A percentile compares a stretch with the other conserved stretches of the same genome.
Conservation (phyloP, 495 filamentous ascomycete genomes). For the Hypomontagnella submonticulosa region DNA sequence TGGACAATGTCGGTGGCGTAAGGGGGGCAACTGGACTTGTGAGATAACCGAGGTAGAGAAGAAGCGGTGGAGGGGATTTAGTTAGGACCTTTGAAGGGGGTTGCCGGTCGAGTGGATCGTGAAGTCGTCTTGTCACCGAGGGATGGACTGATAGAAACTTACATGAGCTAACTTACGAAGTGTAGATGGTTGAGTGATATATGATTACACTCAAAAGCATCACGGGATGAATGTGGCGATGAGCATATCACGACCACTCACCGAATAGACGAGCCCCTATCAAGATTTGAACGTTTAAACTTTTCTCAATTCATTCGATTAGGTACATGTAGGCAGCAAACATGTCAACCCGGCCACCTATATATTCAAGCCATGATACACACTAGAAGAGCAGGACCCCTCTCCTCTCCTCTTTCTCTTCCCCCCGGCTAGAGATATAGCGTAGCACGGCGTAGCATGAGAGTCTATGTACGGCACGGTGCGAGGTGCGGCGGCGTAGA, state of each 20-base stretch:
- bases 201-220: too few relatives aligned
- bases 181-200: too few relatives aligned
- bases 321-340: constrained; percentile 3
- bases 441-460: too few relatives aligned
- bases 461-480: background rate
- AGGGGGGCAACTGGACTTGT: too few relatives aligned
- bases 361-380: constrained; percentile 39
- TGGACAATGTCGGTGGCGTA: too few relatives aligned
- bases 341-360: constrained; percentile 27
- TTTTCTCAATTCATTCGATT: constrained; percentile 30
- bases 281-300: constrained; percentile 34
- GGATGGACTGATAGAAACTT: too few relatives aligned
- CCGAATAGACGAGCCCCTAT: background rate
- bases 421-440: background rate
- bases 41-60: too few relatives aligned
- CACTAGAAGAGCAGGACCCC: constrained; percentile 20
- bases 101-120: too few relatives aligned
- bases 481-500: constrained; percentile 1
- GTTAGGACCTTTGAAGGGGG: too few relatives aligned
- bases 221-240: background rate
- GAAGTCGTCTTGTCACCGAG: too few relatives aligned
- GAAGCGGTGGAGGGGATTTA: too few relatives aligned
- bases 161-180: too few relatives aligned
- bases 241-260: background rate
- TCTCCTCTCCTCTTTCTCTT: background rate